Evolutionary conservation across 1,139 yeast species (phyloP).

Genomic region (Williopsis jadinii): DNA sequence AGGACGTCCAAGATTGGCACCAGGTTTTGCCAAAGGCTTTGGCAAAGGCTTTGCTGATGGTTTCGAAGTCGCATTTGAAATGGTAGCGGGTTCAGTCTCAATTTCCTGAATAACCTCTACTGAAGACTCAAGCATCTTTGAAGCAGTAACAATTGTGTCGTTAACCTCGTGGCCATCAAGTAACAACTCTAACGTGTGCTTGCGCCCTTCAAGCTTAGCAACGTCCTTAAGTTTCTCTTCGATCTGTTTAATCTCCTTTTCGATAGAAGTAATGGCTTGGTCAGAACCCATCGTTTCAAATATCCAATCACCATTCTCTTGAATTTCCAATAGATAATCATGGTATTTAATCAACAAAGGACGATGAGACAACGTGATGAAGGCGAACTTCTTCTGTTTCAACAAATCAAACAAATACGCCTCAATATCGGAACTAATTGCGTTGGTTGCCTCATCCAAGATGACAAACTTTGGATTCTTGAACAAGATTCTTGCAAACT

Average conservation of each 20-base stretch:
- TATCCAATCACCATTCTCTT: slow-evolving; percentile 45
- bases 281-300: slow-evolving; percentile 46
- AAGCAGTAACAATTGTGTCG: slow-evolving; percentile 6
- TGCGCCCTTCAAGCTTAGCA: slow-evolving; percentile 14
- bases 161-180: slow-evolving; percentile 26
- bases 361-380: slow-evolving; percentile 80
- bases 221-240: slow-evolving; percentile 48
- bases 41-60: not conserved
- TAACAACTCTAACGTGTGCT: slow-evolving; percentile 20
- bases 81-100: not conserved
- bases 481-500: slow-evolving; percentile 82
- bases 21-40: not conserved
- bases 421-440: slow-evolving; percentile 88
- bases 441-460: slow-evolving; percentile 90
- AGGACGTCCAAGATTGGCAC: no score
- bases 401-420: slow-evolving; percentile 78
- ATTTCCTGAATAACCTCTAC: slow-evolving; percentile 1
- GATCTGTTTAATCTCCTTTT: slow-evolving; percentile 59
- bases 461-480: slow-evolving; percentile 78
- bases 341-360: slow-evolving; percentile 84
- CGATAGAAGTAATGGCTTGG: slow-evolving; percentile 54
- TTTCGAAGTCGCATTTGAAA: not conserved
- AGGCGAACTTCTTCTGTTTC: slow-evolving; percentile 63
- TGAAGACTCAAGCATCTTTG: slow-evolving; percentile 4
- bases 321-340: slow-evolving; percentile 61